phyloP scores from a whole-genome alignment of 2,329 filamentous ascomycete genomes.

The Cladosporium oxysporum region DNA sequence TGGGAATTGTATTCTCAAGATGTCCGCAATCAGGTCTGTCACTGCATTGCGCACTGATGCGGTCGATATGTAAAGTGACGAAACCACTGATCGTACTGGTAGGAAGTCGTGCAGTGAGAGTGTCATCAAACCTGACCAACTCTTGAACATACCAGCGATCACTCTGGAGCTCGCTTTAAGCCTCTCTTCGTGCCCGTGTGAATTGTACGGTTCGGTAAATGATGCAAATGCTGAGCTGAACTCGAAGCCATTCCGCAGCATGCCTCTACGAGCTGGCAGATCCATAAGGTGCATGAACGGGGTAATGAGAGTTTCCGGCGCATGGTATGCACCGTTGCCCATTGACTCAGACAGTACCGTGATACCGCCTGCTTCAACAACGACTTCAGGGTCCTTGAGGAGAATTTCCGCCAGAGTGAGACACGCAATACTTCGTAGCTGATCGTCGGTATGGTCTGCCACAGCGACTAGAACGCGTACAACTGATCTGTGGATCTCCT shows the following conservation, averaged over 20 bases:
- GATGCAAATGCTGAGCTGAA: slow-evolving; percentile 83
- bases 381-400: slow-evolving; percentile 76
- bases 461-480: slow-evolving; percentile 88
- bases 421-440: slow-evolving; percentile 84
- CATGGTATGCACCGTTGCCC: slow-evolving; percentile 86
- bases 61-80: slow-evolving; percentile 62
- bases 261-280: slow-evolving; percentile 75
- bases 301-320: slow-evolving; percentile 82
- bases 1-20: slow-evolving; percentile 85
- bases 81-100: slow-evolving; percentile 77
- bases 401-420: slow-evolving; percentile 92
- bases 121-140: slow-evolving; percentile 89
- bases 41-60: slow-evolving; percentile 69
- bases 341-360: slow-evolving; percentile 87
- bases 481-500: slow-evolving; percentile 82
- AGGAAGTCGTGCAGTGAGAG: slow-evolving; percentile 86
- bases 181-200: slow-evolving; percentile 60
- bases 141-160: slow-evolving; percentile 87
- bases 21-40: slow-evolving; percentile 81
- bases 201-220: slow-evolving; percentile 77
- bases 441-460: slow-evolving; percentile 82
- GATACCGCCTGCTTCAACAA: slow-evolving; percentile 82
- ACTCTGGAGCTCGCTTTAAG: slow-evolving; percentile 88
- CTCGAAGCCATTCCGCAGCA: slow-evolving; percentile 84
- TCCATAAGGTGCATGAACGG: slow-evolving; percentile 92